Evolutionary conservation across 345 rosid genomes (phyloP).

Genomic region (Aurinia saxatilis): DNA sequence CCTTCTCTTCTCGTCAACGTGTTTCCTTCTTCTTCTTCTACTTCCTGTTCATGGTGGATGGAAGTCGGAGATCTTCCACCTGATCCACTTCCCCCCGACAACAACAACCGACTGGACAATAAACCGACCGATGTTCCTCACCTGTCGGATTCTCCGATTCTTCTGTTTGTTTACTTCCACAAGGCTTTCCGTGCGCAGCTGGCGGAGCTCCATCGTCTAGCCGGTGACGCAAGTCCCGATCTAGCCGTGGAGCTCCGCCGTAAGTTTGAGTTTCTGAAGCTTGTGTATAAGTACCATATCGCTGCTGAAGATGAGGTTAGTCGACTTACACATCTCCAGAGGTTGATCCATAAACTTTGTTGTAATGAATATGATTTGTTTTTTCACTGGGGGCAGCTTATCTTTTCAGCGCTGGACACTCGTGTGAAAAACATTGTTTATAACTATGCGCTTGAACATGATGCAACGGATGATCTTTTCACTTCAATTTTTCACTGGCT

Average conservation of each 20-base stretch:
- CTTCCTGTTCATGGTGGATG: conserved; percentile 37
- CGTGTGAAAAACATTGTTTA: conserved; percentile 46
- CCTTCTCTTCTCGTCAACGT: conserved; percentile 25
- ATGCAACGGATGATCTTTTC: conserved; percentile 43
- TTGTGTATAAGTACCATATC: conserved; percentile 54
- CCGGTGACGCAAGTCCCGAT: conserved; percentile 17
- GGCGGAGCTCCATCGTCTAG: conserved; percentile 39
- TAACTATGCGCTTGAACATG: conserved; percentile 67
- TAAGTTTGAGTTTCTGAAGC: conserved; percentile 57
- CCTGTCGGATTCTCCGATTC: conserved; percentile 54
- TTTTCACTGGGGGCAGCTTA: conserved; percentile 48
- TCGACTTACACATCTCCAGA: too few species aligned
- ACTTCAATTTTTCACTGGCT: conserved; percentile 37
- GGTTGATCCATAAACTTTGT: too few species aligned
- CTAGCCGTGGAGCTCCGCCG: conserved; percentile 36
- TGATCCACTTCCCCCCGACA: too few species aligned
- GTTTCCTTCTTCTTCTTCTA: conserved; percentile 26
- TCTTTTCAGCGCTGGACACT: conserved; percentile 52
- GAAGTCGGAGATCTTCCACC: conserved; percentile 32
- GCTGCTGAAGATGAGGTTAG: conserved; percentile 76
- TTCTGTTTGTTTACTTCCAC: conserved; percentile 56
- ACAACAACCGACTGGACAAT: conserved; percentile 19
- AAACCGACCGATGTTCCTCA: conserved; percentile 6
- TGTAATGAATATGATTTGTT: background rate
- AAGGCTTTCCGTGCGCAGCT: conserved; percentile 58